phyloP scores from a whole-genome alignment of 2,329 filamentous ascomycete species.

The Hymenoscyphus fructigenus region DNA sequence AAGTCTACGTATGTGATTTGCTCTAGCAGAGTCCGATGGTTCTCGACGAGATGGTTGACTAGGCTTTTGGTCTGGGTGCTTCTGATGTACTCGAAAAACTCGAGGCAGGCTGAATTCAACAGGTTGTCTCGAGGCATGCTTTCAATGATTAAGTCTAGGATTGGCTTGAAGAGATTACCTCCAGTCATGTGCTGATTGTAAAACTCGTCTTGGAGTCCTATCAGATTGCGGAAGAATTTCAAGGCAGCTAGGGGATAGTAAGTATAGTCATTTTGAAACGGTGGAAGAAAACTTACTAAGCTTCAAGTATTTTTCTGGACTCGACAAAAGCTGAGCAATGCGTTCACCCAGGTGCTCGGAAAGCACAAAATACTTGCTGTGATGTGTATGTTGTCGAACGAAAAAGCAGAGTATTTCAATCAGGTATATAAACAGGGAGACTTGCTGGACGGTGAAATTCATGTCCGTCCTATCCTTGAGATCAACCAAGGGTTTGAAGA shows the following conservation, averaged over 20 bases:
- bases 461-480: conserved; percentile 69
- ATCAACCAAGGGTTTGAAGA: conserved; percentile 84
- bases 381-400: conserved; percentile 80
- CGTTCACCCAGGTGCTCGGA: conserved; percentile 74
- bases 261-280: conserved; percentile 19
- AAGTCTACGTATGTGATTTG: conserved; percentile 80
- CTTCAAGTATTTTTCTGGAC: conserved; percentile 88
- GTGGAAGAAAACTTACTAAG: conserved; percentile 61
- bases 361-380: conserved; percentile 86
- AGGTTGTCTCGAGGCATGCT: conserved; percentile 92
- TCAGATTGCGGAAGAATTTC: conserved; percentile 87
- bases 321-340: conserved; percentile 78
- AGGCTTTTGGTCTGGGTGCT: conserved; percentile 78
- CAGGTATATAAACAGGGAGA: conserved; percentile 86
- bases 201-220: conserved; percentile 85
- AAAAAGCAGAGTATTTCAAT: conserved; percentile 95
- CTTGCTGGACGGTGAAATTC: conserved; percentile 76
- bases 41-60: conserved; percentile 79
- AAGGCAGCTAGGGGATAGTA: conserved; percentile 63
- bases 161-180: conserved; percentile 77
- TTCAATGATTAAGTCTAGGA: conserved; percentile 78
- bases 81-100: conserved; percentile 89
- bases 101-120: conserved; percentile 87
- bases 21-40: conserved; percentile 75
- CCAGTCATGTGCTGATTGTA: conserved; percentile 83